Base-by-base conservation (phyloP, 1,284 basidiomycete genomes). In the Melampsora americana region DNA sequence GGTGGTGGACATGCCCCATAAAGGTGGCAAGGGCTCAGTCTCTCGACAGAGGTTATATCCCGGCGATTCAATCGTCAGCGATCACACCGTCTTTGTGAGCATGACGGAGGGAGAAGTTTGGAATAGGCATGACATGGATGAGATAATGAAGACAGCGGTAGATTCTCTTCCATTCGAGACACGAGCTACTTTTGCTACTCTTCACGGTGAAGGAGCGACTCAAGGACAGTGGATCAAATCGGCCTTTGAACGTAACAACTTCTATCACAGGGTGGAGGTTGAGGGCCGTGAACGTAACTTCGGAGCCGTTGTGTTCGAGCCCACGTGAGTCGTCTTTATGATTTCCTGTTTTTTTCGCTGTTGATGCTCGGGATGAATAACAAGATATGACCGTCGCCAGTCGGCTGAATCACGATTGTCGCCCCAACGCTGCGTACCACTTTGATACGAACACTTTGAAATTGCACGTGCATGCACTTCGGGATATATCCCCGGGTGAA, bases 351-450 rank as follows among this genome's bases (percentile, higher is more conserved):
- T n/a, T 5, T 64, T 62, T 5, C 20, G 68, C 16, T 11, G 26
- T 16, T n/a, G 35, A 23, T 56, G 16, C 5, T 48, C 4, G n/a
- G 28, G n/a, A 26, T 42, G 5, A 42, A 42, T 42, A 42, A 6
- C 11, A 42, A 42, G 12, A 42, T 42, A 42, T 42, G 6, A 9
- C 39, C 39, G 12, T 42, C 39, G 39, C 39, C n/a, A 72, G 69
- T 65, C 69, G 61, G 48, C 64, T 72, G 69, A 72, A 72, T 65
- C 69, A 72, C 48, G 71, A 73, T 46, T 73, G 71, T 35, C 71
- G 71, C 26, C 71, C 71, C 11, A 73, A 73, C 23, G 50, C 71
- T 39, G 71, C 50, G 35, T 73, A 66, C 42, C 50, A 73, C 32
- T 44, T 66, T 5, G 64, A 73, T 42, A 42, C 18, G 16, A 35